Percentiles rank a stretch among this genome's conserved stretches.
Conservation (phyloP, 2,329 filamentous ascomycete genomes). For the Microthyrium microscopicum region DNA sequence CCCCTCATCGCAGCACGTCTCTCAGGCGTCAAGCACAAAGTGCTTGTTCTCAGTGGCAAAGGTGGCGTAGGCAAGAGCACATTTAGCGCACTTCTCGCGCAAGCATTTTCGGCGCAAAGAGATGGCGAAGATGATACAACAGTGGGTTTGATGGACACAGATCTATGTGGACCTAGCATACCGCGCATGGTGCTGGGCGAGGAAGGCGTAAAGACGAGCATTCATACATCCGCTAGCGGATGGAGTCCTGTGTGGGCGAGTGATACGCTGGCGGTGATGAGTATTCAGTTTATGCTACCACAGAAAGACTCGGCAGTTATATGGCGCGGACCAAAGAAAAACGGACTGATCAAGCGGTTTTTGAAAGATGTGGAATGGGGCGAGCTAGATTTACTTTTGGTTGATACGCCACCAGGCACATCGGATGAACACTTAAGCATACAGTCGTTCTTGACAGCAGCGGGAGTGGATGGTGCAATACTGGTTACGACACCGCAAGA, state of each 20-base stretch:
- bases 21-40: slow-evolving; percentile 70
- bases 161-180: slow-evolving; percentile 91
- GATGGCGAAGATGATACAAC: slow-evolving; percentile 22
- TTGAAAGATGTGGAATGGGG: slow-evolving; percentile 98
- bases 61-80: slow-evolving; percentile 95
- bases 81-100: slow-evolving; percentile 72
- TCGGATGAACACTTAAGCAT: slow-evolving; percentile 91
- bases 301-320: slow-evolving; percentile 90
- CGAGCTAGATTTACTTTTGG: slow-evolving; percentile 77
- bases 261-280: slow-evolving; percentile 92
- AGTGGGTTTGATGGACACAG: slow-evolving; percentile 94
- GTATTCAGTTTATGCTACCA: slow-evolving; percentile 94
- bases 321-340: slow-evolving; percentile 97
- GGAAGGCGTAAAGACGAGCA: slow-evolving; percentile 33
- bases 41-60: slow-evolving; percentile 84
- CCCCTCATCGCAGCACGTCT: slow-evolving; percentile 74
- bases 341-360: slow-evolving; percentile 94
- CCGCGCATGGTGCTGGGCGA: slow-evolving; percentile 96
- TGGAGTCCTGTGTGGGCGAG: slow-evolving; percentile 89
- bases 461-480: slow-evolving; percentile 83
- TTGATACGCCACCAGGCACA: slow-evolving; percentile 91
- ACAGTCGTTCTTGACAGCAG: slow-evolving; percentile 79
- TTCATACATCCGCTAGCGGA: slow-evolving; percentile 74
- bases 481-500: slow-evolving; percentile 93
- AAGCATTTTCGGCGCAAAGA: slow-evolving; percentile 51